Conservation (phyloP, 2,329 filamentous ascomycete genomes). For the Aspergillus felis region DNA sequence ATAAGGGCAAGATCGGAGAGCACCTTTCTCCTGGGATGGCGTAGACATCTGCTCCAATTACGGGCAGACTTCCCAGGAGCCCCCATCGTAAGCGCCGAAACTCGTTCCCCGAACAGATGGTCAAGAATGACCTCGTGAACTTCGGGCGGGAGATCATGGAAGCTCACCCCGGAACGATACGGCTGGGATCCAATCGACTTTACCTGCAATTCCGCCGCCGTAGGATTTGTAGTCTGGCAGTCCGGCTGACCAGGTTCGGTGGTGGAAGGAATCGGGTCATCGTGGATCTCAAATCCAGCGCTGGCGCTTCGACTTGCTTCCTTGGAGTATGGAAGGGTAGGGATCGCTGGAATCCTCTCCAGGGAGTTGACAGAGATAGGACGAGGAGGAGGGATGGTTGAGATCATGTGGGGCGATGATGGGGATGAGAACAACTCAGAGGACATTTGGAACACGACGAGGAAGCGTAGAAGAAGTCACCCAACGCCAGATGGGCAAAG, state of each 20-base stretch:
- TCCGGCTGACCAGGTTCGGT: conserved; percentile 17
- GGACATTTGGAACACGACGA: conserved; percentile 8
- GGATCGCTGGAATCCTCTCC: conserved; percentile 19
- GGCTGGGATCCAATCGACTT: conserved; percentile 7
- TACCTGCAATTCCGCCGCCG: conserved; percentile 24
- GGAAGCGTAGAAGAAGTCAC: conserved; percentile 1
- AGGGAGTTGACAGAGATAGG: conserved; percentile 32
- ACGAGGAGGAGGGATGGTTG: conserved; percentile 28
- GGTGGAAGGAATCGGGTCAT: conserved; percentile 18
- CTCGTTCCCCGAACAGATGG: conserved; percentile 65
- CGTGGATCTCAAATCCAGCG: conserved; percentile 21
- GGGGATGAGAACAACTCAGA: conserved; percentile 10
- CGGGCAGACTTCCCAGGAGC: conserved; percentile 52
- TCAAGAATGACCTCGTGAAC: conserved; percentile 71
- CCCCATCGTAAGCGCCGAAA: conserved; percentile 57
- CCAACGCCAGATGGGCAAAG: conserved; percentile 9
- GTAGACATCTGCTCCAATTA: conserved; percentile 62
- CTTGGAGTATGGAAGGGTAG: conserved; percentile 18
- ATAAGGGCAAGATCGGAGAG: conserved; percentile 63
- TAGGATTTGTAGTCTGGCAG: conserved; percentile 20
- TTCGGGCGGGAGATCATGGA: conserved; percentile 58
- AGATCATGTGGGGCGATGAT: conserved; percentile 23
- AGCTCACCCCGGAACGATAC: conserved; percentile 17
- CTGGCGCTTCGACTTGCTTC: conserved; percentile 24
- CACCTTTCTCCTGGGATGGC: conserved; percentile 64